Percentiles rank a stretch among this genome's conserved stretches.
Conservation (phyloP, 192 early-diverging fungal genomes). For the Lunasporangiospora selenospora region DNA sequence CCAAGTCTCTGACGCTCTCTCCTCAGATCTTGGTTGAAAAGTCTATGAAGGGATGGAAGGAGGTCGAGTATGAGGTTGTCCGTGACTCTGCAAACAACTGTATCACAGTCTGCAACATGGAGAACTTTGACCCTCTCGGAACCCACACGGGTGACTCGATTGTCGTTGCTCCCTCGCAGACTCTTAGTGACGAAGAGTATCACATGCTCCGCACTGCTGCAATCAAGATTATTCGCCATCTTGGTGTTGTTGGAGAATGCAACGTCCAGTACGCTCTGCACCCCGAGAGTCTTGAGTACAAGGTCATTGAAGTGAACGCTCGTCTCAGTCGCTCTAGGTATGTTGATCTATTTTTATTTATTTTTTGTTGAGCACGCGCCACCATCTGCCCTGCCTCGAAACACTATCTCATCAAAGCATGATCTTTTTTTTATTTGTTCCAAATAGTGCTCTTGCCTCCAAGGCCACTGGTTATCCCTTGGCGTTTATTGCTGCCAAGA, state of each 20-base stretch:
- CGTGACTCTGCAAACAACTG: conserved; percentile 97
- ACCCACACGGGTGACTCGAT: conserved; percentile 99
- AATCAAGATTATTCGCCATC: conserved; percentile 93
- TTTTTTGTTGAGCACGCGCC: neutral
- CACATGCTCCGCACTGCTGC: conserved; percentile 95
- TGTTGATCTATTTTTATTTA: conserved; percentile 1
- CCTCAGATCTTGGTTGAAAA: conserved; percentile 95
- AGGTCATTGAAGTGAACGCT: conserved; percentile 98
- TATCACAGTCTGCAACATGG: conserved; percentile 99
- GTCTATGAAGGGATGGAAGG: conserved; percentile 99
- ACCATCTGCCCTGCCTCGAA: neutral
- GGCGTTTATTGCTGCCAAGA: conserved; percentile 98
- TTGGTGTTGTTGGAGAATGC: conserved; percentile 98
- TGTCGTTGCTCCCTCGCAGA: conserved; percentile 96
- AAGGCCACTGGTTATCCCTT: conserved; percentile 99
- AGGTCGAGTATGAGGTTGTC: conserved; percentile 99
- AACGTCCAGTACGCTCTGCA: conserved; percentile 98
- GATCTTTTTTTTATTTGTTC: conserved; percentile 1
- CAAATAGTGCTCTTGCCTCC: conserved; percentile 83
- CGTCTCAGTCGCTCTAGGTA: conserved; percentile 81
- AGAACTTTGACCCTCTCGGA: conserved; percentile 99
- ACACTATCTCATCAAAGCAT: neutral
- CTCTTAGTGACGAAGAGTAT: conserved; percentile 95
- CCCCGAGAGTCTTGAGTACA: conserved; percentile 87
- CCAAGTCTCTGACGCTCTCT: conserved; percentile 85